phyloP scores from a whole-genome alignment of 169 alveolate genomes.

The Miamiensis avidus region DNA sequence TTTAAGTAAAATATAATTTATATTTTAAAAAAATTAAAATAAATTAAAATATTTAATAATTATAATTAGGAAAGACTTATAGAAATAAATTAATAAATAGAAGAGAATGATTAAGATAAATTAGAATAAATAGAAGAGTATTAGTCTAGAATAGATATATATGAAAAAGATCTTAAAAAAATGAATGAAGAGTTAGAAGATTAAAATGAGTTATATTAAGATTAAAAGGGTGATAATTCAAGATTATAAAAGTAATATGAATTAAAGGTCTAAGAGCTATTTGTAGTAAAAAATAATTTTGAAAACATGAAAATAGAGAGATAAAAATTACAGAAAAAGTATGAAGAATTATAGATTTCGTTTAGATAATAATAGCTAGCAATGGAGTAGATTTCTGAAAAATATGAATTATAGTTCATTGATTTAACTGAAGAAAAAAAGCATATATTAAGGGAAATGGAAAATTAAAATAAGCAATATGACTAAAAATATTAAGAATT shows the following conservation, averaged over 20 bases:
- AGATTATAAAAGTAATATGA: too few species aligned
- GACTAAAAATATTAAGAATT: too few species aligned
- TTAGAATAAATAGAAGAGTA: background rate
- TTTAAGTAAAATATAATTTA: too few species aligned
- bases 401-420: too few species aligned
- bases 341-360: background rate
- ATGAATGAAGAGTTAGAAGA: background rate
- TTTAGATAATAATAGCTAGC: background rate
- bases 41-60: too few species aligned
- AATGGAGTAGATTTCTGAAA: background rate
- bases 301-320: background rate
- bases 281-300: too few species aligned
- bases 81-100: background rate
- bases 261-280: background rate
- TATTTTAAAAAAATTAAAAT: too few species aligned
- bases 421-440: too few species aligned
- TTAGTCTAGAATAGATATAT: too few species aligned
- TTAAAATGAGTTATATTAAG: background rate
- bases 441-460: background rate
- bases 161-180: background rate
- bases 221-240: background rate
- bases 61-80: background rate
- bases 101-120: background rate
- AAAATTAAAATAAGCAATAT: background rate
- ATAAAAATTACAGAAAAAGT: too few species aligned